Evolutionary conservation across 2,329 filamentous ascomycete genomes (phyloP), one percentile per base, ranked within the genome.

Genomic region (Triangularia setosa): DNA sequence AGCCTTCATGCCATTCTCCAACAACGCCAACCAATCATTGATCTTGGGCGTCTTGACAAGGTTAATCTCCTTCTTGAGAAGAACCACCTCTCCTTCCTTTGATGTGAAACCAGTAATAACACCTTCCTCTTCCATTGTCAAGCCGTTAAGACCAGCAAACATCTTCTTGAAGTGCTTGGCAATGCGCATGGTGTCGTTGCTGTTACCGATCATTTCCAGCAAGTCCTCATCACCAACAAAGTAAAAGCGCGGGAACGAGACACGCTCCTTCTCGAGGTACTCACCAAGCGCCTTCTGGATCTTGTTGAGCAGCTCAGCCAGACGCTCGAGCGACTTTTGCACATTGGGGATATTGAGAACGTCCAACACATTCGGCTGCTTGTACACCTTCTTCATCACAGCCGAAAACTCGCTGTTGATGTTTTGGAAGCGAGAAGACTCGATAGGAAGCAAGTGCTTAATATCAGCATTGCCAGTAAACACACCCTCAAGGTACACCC

Each of bases 151-250:
- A 67, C 95, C 95, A 68, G 96, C 95, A 81, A 99, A 99, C 95
- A 99, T 99, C 83, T 99, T 99, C 77, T 96, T 94, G 82, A 99
- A 93, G 80, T 99, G 96, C 77, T 99, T 99, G 48, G 95, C 92
- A 70, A 99, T 96, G 62, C 95, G 93, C 66, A 95, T 80, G 9
- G 94, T 97, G 73, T 99, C 95, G 73, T 97, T 97, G 79, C 94
- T 98, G 77, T 99, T 99, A 75, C 95, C 95, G 69, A 99, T 99
- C 79, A 99, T 99, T 77, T 99, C 95, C 24, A 99, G 84, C 64
- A 99, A 81, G 78, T 99, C 95, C 75, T 99, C 96, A 73, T 99
- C 96, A 76, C 95, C 95, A 63, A 99, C 96, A 72, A 99, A 99
- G 81, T 99, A 99, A 82, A 99, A 99, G 64, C 95, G 89, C 54